Percentiles rank a stretch among this genome's conserved stretches.
phyloP scores from a whole-genome alignment of 2,329 filamentous ascomycete genomes.

The Nothomitra cinnamomea region DNA sequence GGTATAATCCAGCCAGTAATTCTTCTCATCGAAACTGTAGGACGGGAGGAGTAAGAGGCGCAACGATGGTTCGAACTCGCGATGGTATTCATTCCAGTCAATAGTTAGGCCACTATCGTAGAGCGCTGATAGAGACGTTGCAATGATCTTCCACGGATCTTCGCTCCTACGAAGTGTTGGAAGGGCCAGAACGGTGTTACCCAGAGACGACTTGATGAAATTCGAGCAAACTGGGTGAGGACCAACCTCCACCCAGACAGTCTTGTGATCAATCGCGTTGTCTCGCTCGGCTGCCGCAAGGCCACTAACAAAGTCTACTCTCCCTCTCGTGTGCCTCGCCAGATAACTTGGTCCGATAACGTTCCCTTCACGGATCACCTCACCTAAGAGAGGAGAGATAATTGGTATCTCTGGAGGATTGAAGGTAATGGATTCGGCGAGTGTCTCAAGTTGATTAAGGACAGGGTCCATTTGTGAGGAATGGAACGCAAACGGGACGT shows the following conservation, averaged over 20 bases:
- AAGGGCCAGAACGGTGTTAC: conserved; percentile 15
- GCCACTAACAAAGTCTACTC: conserved; percentile 21
- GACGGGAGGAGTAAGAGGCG: conserved; percentile 20
- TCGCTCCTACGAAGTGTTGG: conserved; percentile 26
- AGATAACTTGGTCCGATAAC: conserved; percentile 25
- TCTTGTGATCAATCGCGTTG: conserved; percentile 19
- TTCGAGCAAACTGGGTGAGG: conserved; percentile 29
- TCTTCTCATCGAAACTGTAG: conserved; percentile 24
- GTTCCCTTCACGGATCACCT: conserved; percentile 23
- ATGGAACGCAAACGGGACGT: conserved; percentile 29
- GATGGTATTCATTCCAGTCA: conserved; percentile 27
- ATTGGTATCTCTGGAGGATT: conserved; percentile 24
- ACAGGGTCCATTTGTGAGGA: conserved; percentile 30
- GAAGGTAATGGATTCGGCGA: conserved; percentile 23
- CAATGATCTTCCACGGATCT: conserved; percentile 26
- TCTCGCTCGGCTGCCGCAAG: conserved; percentile 17
- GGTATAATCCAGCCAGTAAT: conserved; percentile 21
- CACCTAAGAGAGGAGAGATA: conserved; percentile 28
- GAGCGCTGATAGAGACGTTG: conserved; percentile 19
- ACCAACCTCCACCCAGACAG: conserved; percentile 28
- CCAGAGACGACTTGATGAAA: conserved; percentile 25
- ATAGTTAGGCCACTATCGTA: conserved; percentile 24
- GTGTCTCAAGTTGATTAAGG: conserved; percentile 23
- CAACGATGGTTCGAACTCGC: conserved; percentile 20
- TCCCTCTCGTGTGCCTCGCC: conserved; percentile 24